Percentiles rank a stretch among this genome's conserved stretches.
Conservation (phyloP, 495 filamentous ascomycete genomes). For the Endocarpon pusillum region DNA sequence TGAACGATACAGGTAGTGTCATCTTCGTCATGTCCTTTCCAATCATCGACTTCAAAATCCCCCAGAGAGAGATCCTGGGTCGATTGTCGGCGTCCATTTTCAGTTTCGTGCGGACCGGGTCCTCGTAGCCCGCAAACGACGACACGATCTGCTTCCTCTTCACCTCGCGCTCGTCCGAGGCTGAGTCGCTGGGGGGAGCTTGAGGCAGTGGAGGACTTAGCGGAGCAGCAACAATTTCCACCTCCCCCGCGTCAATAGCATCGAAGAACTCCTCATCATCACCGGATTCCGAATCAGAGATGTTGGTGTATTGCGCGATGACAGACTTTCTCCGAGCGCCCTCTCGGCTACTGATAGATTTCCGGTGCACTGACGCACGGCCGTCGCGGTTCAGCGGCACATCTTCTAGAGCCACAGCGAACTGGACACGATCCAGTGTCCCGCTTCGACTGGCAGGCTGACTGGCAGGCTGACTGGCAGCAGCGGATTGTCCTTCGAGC, state of each 20-base stretch:
- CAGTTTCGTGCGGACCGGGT: slow-evolving; percentile 55
- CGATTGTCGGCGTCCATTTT: slow-evolving; percentile 86
- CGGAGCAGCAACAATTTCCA: slow-evolving; percentile 52
- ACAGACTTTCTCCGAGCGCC: slow-evolving; percentile 36
- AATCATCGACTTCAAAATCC: slow-evolving; percentile 97
- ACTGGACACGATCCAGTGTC: slow-evolving; percentile 7
- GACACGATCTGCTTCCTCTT: slow-evolving; percentile 43
- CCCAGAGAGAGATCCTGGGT: slow-evolving; percentile 90
- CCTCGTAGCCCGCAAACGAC: slow-evolving; percentile 83
- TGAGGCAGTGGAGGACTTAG: slow-evolving; percentile 28
- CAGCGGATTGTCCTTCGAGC: slow-evolving; percentile 41
- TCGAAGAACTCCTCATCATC: slow-evolving; percentile 94
- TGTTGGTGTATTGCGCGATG: slow-evolving; percentile 39
- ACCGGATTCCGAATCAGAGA: slow-evolving; percentile 68
- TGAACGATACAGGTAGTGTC: slow-evolving; percentile 96
- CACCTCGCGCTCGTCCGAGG: slow-evolving; percentile 29
- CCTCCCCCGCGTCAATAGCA: slow-evolving; percentile 82
- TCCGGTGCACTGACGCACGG: slow-evolving; percentile 17
- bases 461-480: slow-evolving; percentile 26
- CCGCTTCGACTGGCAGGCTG: slow-evolving; percentile 11
- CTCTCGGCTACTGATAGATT: slow-evolving; percentile 22
- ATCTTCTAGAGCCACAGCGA: slow-evolving; percentile 4
- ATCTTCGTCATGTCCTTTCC: slow-evolving; percentile 99
- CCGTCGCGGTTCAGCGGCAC: slow-evolving; percentile 9
- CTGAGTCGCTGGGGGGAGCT: slow-evolving; percentile 23